Percentiles rank a stretch among this genome's conserved stretches.
These are phyloP conservation scores for Neohortaea acidophila DNA, from an alignment of 495 filamentous ascomycete genomes.

Conservation along the genomic window DNA sequence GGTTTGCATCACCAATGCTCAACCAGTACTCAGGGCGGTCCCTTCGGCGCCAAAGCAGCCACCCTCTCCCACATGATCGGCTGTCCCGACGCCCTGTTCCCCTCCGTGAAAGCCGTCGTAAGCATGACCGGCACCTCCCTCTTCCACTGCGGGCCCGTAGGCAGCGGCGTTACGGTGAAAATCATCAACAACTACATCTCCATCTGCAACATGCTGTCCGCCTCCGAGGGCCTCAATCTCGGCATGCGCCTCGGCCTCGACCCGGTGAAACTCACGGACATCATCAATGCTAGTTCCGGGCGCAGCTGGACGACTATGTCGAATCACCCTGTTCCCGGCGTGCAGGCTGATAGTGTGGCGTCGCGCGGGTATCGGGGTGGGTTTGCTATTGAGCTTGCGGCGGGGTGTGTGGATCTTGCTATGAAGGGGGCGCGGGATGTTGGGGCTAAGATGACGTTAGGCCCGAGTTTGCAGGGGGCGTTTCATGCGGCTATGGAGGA, in stretches of 20 bases:
- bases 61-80: slow-evolving; percentile 21
- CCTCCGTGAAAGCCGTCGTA: slow-evolving; percentile 11
- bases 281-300: slow-evolving; percentile 19
- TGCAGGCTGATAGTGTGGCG: slow-evolving; percentile 14
- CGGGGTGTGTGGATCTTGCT: slow-evolving; percentile 49
- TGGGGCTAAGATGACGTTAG: slow-evolving; percentile 50
- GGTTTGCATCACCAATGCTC: neutral
- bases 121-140: slow-evolving; percentile 16
- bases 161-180: slow-evolving; percentile 20
- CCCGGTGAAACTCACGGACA: slow-evolving; percentile 17
- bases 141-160: slow-evolving; percentile 16
- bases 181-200: slow-evolving; percentile 23
- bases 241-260: slow-evolving; percentile 18
- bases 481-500: slow-evolving; percentile 47
- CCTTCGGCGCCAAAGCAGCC: slow-evolving; percentile 23
- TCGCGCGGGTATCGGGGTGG: slow-evolving; percentile 19
- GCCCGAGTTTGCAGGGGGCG: slow-evolving; percentile 45
- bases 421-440: slow-evolving; percentile 56
- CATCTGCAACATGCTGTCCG: slow-evolving; percentile 16
- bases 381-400: slow-evolving; percentile 15
- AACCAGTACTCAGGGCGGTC: slow-evolving; percentile 18
- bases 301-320: slow-evolving; percentile 17
- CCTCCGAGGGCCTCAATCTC: slow-evolving; percentile 21
- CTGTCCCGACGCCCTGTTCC: slow-evolving; percentile 11
- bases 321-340: slow-evolving; percentile 20